phyloP scores from a whole-genome alignment of 2,329 filamentous ascomycete genomes.

The Ustilaginoidea virens region DNA sequence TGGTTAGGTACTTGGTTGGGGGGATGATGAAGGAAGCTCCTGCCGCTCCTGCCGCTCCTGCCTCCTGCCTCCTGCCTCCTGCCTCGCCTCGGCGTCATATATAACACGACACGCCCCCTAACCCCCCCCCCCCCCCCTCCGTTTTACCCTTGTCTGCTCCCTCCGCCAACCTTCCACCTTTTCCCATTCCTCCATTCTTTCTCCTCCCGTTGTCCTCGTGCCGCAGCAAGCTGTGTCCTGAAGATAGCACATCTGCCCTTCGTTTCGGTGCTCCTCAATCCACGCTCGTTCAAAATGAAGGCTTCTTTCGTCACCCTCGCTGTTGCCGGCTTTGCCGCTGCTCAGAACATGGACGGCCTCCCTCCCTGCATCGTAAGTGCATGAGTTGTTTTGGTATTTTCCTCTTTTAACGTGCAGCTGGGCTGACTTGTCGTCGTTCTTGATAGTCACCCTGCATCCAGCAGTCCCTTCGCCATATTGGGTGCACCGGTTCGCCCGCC shows the following conservation, averaged over 20 bases:
- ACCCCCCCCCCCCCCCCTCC: too few species aligned
- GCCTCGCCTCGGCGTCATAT: too few species aligned
- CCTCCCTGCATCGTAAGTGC: conserved; percentile 25
- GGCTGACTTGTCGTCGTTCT: background rate
- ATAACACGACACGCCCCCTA: too few species aligned
- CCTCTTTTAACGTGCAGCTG: background rate
- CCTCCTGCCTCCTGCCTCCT: too few species aligned
- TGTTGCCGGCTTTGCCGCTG: conserved; percentile 19
- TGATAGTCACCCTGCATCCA: conserved; percentile 18
- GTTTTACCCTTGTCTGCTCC: too few species aligned
- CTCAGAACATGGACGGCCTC: conserved; percentile 20
- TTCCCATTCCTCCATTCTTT: too few species aligned
- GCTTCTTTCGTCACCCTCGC: conserved; percentile 16
- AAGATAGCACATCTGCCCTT: conserved; percentile 1
- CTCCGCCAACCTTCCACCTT: too few species aligned
- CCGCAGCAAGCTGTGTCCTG: conserved; percentile 1
- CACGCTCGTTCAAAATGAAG: conserved; percentile 22
- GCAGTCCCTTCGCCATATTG: conserved; percentile 14
- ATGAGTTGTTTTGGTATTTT: background rate
- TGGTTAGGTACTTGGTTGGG: too few species aligned
- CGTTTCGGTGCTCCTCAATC: background rate
- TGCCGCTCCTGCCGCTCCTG: too few species aligned
- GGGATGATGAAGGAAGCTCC: too few species aligned
- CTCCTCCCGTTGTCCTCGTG: too few species aligned
- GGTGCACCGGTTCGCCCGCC: conserved; percentile 1